phyloP scores from a whole-genome alignment of 1,284 basidiomycete genomes.

The Microbotryum lychnidis-dioicae region DNA sequence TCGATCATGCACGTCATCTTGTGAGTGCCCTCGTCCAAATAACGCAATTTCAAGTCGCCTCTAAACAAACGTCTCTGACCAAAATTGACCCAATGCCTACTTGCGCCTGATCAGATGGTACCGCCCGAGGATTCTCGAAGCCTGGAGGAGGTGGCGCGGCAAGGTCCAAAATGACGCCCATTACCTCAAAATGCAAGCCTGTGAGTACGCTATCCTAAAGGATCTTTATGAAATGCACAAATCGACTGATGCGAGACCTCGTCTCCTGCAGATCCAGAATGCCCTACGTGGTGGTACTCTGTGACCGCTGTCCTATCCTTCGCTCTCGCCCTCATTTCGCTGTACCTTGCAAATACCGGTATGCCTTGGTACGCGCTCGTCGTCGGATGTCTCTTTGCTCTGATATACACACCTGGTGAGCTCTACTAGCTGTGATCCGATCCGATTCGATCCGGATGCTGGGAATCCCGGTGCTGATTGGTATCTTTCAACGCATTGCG shows the following conservation, averaged over 20 bases:
- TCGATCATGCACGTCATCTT: slow-evolving; percentile 47
- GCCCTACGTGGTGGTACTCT: no score
- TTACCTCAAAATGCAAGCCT: slow-evolving; percentile 42
- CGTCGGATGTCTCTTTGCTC: slow-evolving; percentile 47
- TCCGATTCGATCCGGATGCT: neutral
- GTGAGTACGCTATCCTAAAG: neutral
- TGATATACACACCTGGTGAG: slow-evolving; percentile 39
- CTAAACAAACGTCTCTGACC: no score
- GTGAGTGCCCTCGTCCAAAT: no score
- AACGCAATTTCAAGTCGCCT: no score
- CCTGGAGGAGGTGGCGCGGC: no score
- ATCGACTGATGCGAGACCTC: no score
- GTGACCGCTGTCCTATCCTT: no score
- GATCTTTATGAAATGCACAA: no score
- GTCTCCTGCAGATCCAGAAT: no score
- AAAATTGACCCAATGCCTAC: no score
- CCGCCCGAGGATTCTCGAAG: slow-evolving; percentile 42
- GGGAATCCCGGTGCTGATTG: neutral
- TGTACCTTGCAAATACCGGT: slow-evolving; percentile 41
- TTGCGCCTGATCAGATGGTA: slow-evolving; percentile 43
- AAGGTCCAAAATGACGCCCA: no score
- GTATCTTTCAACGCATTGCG: slow-evolving; percentile 32
- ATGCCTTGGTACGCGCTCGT: slow-evolving; percentile 52
- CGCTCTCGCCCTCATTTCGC: no score
- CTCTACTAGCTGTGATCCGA: neutral